phyloP scores from a whole-genome alignment of 352 stramenopile species.

The Globisporangium nunn region DNA sequence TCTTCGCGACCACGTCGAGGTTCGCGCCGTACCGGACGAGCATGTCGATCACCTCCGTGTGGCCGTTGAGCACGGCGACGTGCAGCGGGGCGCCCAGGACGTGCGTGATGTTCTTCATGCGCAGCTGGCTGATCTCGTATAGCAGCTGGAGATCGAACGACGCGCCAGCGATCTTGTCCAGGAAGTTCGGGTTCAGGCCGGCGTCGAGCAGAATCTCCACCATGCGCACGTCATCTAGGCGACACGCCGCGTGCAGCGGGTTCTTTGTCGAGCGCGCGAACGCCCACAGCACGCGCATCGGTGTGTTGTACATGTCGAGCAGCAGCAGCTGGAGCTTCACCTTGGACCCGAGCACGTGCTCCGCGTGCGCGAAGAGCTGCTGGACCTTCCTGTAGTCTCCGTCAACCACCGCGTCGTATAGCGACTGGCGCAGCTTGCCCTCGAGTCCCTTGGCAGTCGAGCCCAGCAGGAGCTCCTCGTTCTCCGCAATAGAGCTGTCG shows the following conservation, averaged over 20 bases:
- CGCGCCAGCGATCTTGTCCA: conserved; percentile 71
- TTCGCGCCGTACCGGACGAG: conserved; percentile 53
- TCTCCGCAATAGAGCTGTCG: conserved; percentile 29
- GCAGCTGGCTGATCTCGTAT: conserved; percentile 62
- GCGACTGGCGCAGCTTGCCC: conserved; percentile 31
- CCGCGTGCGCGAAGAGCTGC: conserved; percentile 37
- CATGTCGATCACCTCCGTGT: conserved; percentile 52
- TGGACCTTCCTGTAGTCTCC: conserved; percentile 32
- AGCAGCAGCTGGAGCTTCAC: conserved; percentile 54
- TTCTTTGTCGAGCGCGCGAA: conserved; percentile 70
- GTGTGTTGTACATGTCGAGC: conserved; percentile 68
- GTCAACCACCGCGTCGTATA: conserved; percentile 44
- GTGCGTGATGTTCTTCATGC: conserved; percentile 58
- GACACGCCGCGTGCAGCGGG: conserved; percentile 65
- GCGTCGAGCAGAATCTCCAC: conserved; percentile 48
- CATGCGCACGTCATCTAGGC: conserved; percentile 48
- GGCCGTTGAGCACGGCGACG: conserved; percentile 56
- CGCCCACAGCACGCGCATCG: conserved; percentile 43
- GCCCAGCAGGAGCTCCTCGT: conserved; percentile 32
- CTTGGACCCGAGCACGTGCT: conserved; percentile 51
- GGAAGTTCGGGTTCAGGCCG: conserved; percentile 61
- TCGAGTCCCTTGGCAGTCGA: conserved; percentile 33
- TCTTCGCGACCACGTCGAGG: conserved; percentile 47
- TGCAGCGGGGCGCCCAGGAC: conserved; percentile 63
- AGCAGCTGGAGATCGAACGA: conserved; percentile 50